Percentiles rank a stretch among this genome's conserved stretches.
Evolutionary conservation across 2,329 filamentous ascomycete species (phyloP).

Genomic region (Pyrenochaeta sp.): DNA sequence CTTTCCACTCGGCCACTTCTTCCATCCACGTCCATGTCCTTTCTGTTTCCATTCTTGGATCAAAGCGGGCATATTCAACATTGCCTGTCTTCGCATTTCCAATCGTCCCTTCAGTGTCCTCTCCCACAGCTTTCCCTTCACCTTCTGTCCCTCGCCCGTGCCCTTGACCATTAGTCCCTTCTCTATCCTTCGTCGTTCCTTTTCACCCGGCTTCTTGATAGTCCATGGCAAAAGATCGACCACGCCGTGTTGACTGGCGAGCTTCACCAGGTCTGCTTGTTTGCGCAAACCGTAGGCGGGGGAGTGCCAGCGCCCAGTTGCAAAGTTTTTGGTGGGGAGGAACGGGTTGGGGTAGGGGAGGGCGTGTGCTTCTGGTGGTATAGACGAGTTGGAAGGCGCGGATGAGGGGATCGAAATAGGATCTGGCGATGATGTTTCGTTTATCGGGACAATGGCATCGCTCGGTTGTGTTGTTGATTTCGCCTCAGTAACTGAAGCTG

Average conservation of each 20-base stretch:
- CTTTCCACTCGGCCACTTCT: slow-evolving; percentile 70
- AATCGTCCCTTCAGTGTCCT: slow-evolving; percentile 82
- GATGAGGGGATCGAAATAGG: slow-evolving; percentile 25
- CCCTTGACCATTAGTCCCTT: slow-evolving; percentile 86
- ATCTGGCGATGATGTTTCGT: slow-evolving; percentile 39
- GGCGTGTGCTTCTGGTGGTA: slow-evolving; percentile 45
- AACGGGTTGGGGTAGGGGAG: slow-evolving; percentile 78
- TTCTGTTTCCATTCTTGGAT: slow-evolving; percentile 88
- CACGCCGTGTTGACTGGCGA: slow-evolving; percentile 80
- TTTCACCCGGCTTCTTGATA: slow-evolving; percentile 76
- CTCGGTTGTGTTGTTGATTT: slow-evolving; percentile 33
- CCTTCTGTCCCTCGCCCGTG: slow-evolving; percentile 88
- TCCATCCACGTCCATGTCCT: slow-evolving; percentile 78
- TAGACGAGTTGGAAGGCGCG: slow-evolving; percentile 20
- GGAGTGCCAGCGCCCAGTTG: slow-evolving; percentile 83
- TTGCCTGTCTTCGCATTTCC: slow-evolving; percentile 88
- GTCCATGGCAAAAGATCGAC: slow-evolving; percentile 81
- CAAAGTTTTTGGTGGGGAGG: slow-evolving; percentile 76
- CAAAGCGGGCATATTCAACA: slow-evolving; percentile 93
- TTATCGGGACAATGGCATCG: slow-evolving; percentile 53
- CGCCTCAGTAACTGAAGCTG: slow-evolving; percentile 15
- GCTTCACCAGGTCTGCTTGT: slow-evolving; percentile 89
- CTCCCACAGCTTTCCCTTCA: slow-evolving; percentile 96
- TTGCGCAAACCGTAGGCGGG: slow-evolving; percentile 83
- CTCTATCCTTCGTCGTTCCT: slow-evolving; percentile 76